phyloP scores from a whole-genome alignment of 257 asterid species.

The Vinca minor region DNA sequence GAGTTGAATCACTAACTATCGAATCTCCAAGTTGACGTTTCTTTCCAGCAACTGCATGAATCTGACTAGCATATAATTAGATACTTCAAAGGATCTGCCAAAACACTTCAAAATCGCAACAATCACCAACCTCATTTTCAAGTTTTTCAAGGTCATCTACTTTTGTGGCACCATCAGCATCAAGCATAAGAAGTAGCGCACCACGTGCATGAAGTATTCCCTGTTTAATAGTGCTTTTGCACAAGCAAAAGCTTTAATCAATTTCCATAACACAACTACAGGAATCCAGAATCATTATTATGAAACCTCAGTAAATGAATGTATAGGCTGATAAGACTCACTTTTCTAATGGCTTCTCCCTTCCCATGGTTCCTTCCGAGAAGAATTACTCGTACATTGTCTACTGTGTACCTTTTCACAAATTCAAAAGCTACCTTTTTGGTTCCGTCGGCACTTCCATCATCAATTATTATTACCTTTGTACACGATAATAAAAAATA shows the following conservation, averaged over 20 bases:
- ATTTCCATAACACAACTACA: conserved; percentile 14
- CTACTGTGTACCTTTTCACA: conserved; percentile 74
- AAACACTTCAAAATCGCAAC: conserved; percentile 12
- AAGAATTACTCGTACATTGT: conserved; percentile 76
- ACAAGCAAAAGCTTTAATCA: conserved; percentile 57
- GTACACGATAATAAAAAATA: conserved; percentile 12
- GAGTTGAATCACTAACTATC: conserved; percentile 37
- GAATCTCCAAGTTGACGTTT: conserved; percentile 44
- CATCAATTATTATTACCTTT: conserved; percentile 87
- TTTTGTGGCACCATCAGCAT: conserved; percentile 98
- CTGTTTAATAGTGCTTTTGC: conserved; percentile 85
- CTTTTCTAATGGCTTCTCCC: conserved; percentile 98
- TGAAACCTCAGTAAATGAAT: conserved; percentile 11
- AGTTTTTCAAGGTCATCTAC: conserved; percentile 87
- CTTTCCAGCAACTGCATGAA: conserved; percentile 64
- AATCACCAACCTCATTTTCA: conserved; percentile 76
- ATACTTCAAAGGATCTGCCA: too few relatives aligned
- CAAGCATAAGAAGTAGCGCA: conserved; percentile 90
- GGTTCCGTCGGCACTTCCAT: conserved; percentile 90
- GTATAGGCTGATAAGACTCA: conserved; percentile 42
- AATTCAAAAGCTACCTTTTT: conserved; percentile 76
- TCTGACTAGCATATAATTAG: conserved; percentile 55
- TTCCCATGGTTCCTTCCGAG: conserved; percentile 95
- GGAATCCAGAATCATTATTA: conserved; percentile 8
- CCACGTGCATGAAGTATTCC: conserved; percentile 99